Conservation (phyloP, 2,329 filamentous ascomycete genomes). For the Trichoderma sp. region DNA sequence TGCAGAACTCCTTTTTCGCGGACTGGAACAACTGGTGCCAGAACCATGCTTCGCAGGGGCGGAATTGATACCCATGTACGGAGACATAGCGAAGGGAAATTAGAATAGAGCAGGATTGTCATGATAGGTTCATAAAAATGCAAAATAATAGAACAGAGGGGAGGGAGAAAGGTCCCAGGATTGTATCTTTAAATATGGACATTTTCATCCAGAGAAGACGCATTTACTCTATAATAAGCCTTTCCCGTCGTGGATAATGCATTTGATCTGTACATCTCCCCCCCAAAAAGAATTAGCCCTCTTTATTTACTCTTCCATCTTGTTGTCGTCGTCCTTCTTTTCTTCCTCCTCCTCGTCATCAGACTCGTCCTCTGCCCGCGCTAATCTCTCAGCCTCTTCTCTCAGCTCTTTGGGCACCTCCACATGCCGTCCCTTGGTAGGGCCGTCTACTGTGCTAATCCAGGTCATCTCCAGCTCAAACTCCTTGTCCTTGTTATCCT, state of each 20-base stretch:
- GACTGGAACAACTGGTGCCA: slow-evolving; percentile 77
- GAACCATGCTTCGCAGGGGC: slow-evolving; percentile 45
- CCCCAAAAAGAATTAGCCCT: slow-evolving; percentile 19
- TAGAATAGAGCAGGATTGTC: background rate
- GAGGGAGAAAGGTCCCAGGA: background rate
- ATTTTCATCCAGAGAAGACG: slow-evolving; percentile 35
- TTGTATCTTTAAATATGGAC: background rate
- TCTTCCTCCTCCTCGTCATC: slow-evolving; percentile 79
- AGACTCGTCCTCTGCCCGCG: slow-evolving; percentile 84
- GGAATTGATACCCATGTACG: slow-evolving; percentile 30
- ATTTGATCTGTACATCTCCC: slow-evolving; percentile 30
- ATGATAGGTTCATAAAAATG: background rate
- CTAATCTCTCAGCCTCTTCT: slow-evolving; percentile 90
- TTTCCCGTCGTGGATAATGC: slow-evolving; percentile 41
- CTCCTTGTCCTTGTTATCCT: slow-evolving; percentile 99
- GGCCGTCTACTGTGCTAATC: slow-evolving; percentile 82
- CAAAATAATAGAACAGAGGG: background rate
- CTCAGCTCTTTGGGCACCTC: slow-evolving; percentile 89
- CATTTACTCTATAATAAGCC: slow-evolving; percentile 38
- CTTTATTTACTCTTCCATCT: slow-evolving; percentile 79
- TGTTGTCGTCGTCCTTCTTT: slow-evolving; percentile 69
- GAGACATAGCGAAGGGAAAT: slow-evolving; percentile 23
- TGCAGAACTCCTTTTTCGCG: slow-evolving; percentile 66
- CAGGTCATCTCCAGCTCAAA: slow-evolving; percentile 99
- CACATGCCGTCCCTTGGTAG: slow-evolving; percentile 89